A percentile compares a stretch with the other conserved stretches of the same genome.
phyloP scores from a whole-genome alignment of 306 rosid genomes.

The Cucurbita ficifolia region DNA sequence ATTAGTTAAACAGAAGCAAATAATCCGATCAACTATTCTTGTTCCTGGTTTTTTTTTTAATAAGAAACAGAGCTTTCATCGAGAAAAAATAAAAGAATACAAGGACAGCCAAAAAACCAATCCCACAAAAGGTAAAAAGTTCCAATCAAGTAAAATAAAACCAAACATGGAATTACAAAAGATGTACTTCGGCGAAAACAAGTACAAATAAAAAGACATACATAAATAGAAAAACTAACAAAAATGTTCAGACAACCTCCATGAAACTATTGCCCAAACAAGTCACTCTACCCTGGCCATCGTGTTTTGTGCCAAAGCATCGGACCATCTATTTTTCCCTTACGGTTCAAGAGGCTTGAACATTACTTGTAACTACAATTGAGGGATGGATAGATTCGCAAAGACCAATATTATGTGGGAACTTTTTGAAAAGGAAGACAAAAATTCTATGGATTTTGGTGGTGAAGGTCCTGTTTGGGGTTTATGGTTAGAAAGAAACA shows the following conservation, averaged over 20 bases:
- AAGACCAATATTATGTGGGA: background rate
- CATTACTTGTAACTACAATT: background rate
- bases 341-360: background rate
- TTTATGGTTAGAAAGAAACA: background rate
- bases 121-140: too few species aligned
- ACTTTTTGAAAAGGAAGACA: background rate
- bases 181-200: background rate
- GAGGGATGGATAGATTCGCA: background rate
- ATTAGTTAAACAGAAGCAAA: background rate
- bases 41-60: background rate
- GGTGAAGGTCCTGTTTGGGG: background rate
- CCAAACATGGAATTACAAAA: background rate
- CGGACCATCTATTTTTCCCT: background rate
- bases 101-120: too few species aligned
- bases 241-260: background rate
- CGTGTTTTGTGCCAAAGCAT: background rate
- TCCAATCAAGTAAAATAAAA: too few species aligned
- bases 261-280: background rate
- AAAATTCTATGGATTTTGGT: background rate
- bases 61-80: too few species aligned
- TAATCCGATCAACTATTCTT: background rate
- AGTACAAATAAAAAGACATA: background rate
- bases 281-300: background rate
- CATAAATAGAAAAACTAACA: background rate
- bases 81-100: too few species aligned